Conservation (phyloP, 2,329 filamentous ascomycete species). For the Biscogniauxia mediterranea region DNA sequence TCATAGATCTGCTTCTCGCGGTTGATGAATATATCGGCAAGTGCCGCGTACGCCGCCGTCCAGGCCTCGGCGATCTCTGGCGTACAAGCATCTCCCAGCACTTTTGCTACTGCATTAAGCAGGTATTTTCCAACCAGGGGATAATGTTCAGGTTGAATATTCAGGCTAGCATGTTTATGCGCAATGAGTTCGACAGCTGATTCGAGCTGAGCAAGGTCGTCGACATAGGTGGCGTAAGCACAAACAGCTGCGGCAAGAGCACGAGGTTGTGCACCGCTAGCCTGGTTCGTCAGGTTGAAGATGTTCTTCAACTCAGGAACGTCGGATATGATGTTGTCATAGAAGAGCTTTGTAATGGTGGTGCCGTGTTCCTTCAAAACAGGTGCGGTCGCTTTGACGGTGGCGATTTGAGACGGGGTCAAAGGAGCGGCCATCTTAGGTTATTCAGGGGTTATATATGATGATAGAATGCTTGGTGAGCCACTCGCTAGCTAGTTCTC, state of each 20-base stretch:
- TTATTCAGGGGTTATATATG: background rate
- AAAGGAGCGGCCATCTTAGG: conserved; percentile 45
- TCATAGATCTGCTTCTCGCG: conserved; percentile 63
- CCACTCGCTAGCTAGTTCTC: background rate
- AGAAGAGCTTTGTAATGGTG: conserved; percentile 70
- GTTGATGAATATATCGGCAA: conserved; percentile 69
- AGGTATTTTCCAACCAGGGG: conserved; percentile 67
- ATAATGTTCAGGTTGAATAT: conserved; percentile 68
- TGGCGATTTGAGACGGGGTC: conserved; percentile 61
- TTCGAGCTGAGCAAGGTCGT: conserved; percentile 60
- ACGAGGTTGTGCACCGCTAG: conserved; percentile 64
- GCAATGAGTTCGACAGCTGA: conserved; percentile 66
- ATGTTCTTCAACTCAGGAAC: conserved; percentile 65
- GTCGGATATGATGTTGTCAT: conserved; percentile 63
- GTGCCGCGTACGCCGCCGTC: conserved; percentile 67
- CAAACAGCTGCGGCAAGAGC: conserved; percentile 68
- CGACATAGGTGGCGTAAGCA: conserved; percentile 71
- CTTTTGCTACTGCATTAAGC: conserved; percentile 63
- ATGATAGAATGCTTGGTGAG: background rate
- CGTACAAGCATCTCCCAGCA: conserved; percentile 67
- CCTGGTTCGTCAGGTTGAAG: conserved; percentile 71
- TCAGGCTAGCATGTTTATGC: conserved; percentile 73
- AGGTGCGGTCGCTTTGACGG: conserved; percentile 76
- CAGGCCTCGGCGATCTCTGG: conserved; percentile 67
- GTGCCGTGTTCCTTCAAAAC: conserved; percentile 67